Evolutionary conservation across 345 rosid genomes (phyloP), one percentile per base, ranked within the genome.

Genomic region (Linum lewisii): DNA sequence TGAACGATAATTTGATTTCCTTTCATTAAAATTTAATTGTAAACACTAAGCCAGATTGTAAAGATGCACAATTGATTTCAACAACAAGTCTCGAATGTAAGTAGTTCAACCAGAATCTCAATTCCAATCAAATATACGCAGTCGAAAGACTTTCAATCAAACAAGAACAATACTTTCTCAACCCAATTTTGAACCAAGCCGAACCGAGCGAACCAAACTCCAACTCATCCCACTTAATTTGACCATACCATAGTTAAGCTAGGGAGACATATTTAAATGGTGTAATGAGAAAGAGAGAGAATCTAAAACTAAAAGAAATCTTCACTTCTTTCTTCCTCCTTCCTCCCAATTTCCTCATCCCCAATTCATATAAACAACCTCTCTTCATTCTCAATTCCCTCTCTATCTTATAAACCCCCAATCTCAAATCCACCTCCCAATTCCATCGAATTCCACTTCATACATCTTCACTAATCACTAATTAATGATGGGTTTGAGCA

Each of bases 401-500:
- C 3, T 71, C 73, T 63, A 70, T 69, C 69, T 24, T 54, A 9
- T 58, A 58, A 24, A 60, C 68, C 58, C 64, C 78, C 64, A 73
- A 67, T 68, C 72, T 69, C 66, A 51, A 63, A 25, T 72, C 77
- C 47, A 66, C 73, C 69, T 70, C 78, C 68, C 66, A 79, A 66
- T 75, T 74, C 34, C 68, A 70, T 73, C 32, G n/a, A n/a, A 11
- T 15, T 51, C 4, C 22, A 53, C 2, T 25, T 50, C 10, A 1
- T 34, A 7, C 45, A 6, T 21, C 57, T 61, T 11, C 1, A 1
- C 65, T 13, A 45, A 32, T 19, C 21, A 14, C 10, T 5, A 44
- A 15, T 42, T 6, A 57, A 60, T 65, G 51, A 75, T 78, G 85
- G 82, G 81, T 13, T 71, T 78, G 65, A 78, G 88, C 71, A 75